Evolutionary conservation across 176 grass and related monocot genomes (phyloP).

Genomic region (Urochloa ruziziensis): DNA sequence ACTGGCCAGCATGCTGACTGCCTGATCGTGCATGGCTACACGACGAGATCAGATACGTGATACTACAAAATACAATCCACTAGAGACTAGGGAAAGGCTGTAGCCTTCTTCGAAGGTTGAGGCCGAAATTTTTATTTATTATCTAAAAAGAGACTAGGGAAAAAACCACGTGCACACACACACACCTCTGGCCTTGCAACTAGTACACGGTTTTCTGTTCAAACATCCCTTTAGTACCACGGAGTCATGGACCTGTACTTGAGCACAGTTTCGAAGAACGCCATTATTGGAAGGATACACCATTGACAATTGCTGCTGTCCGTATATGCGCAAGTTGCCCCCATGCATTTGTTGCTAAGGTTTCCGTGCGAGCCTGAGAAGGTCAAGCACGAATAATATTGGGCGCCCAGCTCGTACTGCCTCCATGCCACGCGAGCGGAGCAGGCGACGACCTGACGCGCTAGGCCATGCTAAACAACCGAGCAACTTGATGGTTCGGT

Average conservation of each 20-base stretch:
- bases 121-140: too few relatives aligned
- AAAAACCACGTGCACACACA: neutral
- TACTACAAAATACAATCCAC: too few relatives aligned
- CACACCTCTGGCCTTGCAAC: neutral
- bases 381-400: neutral
- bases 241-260: neutral
- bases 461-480: neutral
- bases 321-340: constrained; percentile 1
- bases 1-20: neutral
- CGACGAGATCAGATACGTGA: too few relatives aligned
- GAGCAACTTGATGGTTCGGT: neutral
- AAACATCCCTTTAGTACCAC: neutral
- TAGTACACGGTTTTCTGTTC: constrained; percentile 6
- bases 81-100: too few relatives aligned
- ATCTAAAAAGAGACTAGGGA: too few relatives aligned
- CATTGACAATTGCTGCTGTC: neutral
- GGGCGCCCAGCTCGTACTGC: neutral
- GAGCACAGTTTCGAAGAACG: neutral
- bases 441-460: neutral
- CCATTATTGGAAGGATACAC: neutral
- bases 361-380: constrained; percentile 1
- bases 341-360: neutral
- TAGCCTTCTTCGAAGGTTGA: too few relatives aligned
- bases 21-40: neutral
- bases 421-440: constrained; percentile 3